Evolutionary conservation across 2,329 filamentous ascomycete genomes (phyloP).

Genomic region (Phialophora tarda): DNA sequence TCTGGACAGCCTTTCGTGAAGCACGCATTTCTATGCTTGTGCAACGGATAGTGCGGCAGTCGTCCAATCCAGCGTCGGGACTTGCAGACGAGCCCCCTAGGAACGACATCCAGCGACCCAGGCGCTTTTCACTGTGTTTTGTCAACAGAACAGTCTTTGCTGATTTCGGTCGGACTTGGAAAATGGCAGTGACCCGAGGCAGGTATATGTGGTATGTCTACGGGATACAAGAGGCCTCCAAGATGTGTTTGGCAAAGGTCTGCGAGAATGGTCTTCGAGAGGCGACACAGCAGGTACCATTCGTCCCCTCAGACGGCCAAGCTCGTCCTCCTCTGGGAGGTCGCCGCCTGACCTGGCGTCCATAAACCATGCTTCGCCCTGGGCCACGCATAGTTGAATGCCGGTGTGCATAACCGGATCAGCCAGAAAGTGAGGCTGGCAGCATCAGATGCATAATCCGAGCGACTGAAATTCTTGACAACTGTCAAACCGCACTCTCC

Average conservation of each 20-base stretch:
- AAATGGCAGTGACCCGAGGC: background rate
- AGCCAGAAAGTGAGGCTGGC: background rate
- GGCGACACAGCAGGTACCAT: too few species aligned
- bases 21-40: background rate
- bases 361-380: background rate
- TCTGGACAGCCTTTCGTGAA: background rate
- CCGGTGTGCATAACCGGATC: background rate
- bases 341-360: background rate
- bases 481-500: slow-evolving; percentile 23
- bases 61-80: background rate
- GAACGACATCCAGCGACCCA: background rate
- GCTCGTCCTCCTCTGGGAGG: background rate
- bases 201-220: background rate
- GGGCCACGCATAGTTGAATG: background rate
- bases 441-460: slow-evolving; percentile 15
- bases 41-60: background rate
- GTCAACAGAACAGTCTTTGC: background rate
- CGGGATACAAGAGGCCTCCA: background rate
- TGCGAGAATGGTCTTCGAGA: background rate
- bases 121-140: background rate
- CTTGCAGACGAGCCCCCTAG: background rate
- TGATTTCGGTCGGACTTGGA: background rate
- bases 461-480: slow-evolving; percentile 26
- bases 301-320: background rate
- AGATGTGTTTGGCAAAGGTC: background rate